phyloP scores from a whole-genome alignment of 2,329 filamentous ascomycete genomes.

The Colletotrichum sublineola region DNA sequence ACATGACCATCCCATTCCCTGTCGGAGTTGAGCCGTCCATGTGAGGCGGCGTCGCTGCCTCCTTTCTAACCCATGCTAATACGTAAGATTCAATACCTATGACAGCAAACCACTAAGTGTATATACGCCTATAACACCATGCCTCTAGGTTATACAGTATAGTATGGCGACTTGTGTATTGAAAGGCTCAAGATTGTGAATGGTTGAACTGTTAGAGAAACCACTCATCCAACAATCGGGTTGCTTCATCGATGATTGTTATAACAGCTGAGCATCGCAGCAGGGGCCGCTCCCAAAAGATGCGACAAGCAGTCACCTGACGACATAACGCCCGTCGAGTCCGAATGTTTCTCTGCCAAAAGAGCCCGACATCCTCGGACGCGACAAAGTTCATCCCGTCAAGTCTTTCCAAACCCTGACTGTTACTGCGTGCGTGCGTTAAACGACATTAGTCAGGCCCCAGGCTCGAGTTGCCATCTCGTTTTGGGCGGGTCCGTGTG shows the following conservation, averaged over 20 bases:
- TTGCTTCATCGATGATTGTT: not conserved
- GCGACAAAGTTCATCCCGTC: conserved; percentile 9
- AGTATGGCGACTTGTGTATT: not conserved
- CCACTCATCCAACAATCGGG: not conserved
- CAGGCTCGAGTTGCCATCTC: not conserved
- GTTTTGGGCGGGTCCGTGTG: conserved; percentile 28
- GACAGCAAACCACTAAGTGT: not conserved
- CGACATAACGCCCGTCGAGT: not conserved
- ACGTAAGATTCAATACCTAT: not conserved
- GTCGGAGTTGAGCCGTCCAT: too few species aligned
- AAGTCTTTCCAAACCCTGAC: not conserved
- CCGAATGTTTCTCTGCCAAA: not conserved
- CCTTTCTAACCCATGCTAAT: not conserved
- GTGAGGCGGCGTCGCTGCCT: not conserved
- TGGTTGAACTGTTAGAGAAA: not conserved
- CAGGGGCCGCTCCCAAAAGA: not conserved
- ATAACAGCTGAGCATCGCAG: not conserved
- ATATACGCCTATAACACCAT: not conserved
- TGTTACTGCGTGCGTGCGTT: not conserved
- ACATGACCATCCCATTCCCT: not conserved
- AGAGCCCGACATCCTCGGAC: not conserved
- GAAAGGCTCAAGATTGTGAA: not conserved
- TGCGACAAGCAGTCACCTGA: not conserved
- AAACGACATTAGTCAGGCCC: not conserved
- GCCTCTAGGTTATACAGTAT: not conserved